Percentiles rank a stretch among this genome's conserved stretches.
Conservation (phyloP, 139 green algal genomes). For the Raphidocelis subcapitata region DNA sequence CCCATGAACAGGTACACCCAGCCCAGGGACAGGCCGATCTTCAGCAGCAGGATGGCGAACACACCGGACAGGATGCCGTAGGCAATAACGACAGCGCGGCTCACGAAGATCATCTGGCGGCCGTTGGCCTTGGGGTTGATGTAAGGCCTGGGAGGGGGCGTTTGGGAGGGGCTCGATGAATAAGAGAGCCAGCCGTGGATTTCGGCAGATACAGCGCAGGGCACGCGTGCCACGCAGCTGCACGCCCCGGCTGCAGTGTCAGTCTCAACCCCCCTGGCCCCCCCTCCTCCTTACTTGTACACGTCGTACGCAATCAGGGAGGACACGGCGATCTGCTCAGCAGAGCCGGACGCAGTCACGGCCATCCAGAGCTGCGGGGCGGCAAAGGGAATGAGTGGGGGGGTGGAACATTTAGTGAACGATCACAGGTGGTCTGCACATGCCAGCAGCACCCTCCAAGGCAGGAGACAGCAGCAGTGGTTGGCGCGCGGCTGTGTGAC, state of each 20-base stretch:
- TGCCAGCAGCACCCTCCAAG: no score
- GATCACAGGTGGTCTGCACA: no score
- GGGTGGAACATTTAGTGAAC: background rate
- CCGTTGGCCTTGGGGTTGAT: constrained; percentile 78
- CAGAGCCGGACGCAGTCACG: constrained; percentile 82
- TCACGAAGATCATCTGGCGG: constrained; percentile 73
- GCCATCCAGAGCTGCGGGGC: constrained; percentile 79
- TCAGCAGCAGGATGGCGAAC: constrained; percentile 79
- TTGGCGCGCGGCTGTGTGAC: no score
- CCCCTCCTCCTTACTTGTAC: constrained; percentile 36
- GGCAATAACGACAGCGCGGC: constrained; percentile 56
- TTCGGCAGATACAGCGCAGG: no score
- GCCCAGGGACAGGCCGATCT: constrained; percentile 70
- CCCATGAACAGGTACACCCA: constrained; percentile 89
- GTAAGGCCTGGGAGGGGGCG: constrained; percentile 43
- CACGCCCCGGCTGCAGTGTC: no score
- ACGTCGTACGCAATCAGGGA: constrained; percentile 84
- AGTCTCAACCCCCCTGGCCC: no score
- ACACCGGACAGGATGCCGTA: constrained; percentile 73
- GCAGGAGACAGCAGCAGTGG: no score
- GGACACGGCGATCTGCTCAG: constrained; percentile 89
- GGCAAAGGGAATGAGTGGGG: background rate
- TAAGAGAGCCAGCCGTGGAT: no score
- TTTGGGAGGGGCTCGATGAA: no score
- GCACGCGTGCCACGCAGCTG: no score